These are phyloP conservation scores for Geosmithia putterillii DNA, from an alignment of 2,329 filamentous ascomycete genomes.

Conservation along the genomic window DNA sequence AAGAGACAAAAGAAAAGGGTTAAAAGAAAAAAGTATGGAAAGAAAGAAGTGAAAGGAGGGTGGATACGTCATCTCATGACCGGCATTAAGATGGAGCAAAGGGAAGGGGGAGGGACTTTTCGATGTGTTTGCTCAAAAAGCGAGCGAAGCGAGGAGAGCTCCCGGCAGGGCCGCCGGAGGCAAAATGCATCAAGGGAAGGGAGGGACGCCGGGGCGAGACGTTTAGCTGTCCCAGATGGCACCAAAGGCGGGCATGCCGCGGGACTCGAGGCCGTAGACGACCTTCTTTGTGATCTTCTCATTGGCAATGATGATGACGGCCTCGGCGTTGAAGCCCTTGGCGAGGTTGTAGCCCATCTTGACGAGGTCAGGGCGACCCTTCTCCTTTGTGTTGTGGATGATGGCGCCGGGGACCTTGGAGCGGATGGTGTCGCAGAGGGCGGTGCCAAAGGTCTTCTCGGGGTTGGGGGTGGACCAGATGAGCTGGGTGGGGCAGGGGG, in stretches of 20 bases:
- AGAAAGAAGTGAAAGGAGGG: background rate
- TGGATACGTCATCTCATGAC: background rate
- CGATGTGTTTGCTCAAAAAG: no score
- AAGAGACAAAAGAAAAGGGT: background rate
- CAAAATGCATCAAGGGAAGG: background rate
- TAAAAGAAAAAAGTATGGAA: background rate
- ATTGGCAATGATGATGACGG: conserved; percentile 64
- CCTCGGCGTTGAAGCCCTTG: conserved; percentile 48
- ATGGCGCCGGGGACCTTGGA: conserved; percentile 48
- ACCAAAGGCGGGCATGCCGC: conserved; percentile 56
- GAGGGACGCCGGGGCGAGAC: background rate
- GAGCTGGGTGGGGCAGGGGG: conserved; percentile 41
- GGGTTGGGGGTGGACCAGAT: conserved; percentile 58
- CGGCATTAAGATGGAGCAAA: background rate
- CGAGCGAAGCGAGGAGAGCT: background rate
- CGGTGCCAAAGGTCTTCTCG: conserved; percentile 46
- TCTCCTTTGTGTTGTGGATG: conserved; percentile 51
- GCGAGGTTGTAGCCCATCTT: conserved; percentile 38
- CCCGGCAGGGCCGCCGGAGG: no score
- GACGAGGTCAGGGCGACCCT: conserved; percentile 46
- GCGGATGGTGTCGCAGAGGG: conserved; percentile 42
- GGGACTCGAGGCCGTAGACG: conserved; percentile 54
- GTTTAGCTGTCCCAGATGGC: conserved; percentile 54
- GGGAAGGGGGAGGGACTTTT: background rate
- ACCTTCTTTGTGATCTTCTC: conserved; percentile 53